phyloP scores from a whole-genome alignment of 2,329 filamentous ascomycete genomes.

The Penicillium rolfsii region DNA sequence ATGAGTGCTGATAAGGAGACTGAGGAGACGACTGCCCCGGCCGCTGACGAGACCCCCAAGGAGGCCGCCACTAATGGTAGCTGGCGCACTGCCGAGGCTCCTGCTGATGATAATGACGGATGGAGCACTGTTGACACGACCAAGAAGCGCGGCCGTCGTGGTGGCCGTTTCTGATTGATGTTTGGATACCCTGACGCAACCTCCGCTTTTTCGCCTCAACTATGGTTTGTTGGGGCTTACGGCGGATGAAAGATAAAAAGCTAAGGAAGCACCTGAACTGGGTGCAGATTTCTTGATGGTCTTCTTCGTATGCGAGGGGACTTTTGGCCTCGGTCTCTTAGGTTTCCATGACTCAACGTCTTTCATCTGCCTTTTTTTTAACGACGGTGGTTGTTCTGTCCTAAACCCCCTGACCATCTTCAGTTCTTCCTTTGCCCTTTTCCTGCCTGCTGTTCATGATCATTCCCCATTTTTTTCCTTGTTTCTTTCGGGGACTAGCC shows the following conservation, averaged over 20 bases:
- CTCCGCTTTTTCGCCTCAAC: conserved; percentile 15
- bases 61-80: conserved; percentile 54
- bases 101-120: conserved; percentile 48
- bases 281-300: neutral
- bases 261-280: neutral
- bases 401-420: conserved; percentile 14
- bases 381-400: conserved; percentile 25
- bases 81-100: conserved; percentile 43
- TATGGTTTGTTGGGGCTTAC: conserved; percentile 16
- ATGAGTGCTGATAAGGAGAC: conserved; percentile 57
- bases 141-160: conserved; percentile 50
- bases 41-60: conserved; percentile 56
- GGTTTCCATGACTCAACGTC: conserved; percentile 15
- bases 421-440: conserved; percentile 19
- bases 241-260: neutral
- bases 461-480: conserved; percentile 27
- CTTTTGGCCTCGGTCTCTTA: neutral
- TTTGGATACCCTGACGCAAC: conserved; percentile 40
- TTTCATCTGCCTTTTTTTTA: conserved; percentile 16
- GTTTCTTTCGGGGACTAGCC: conserved; percentile 34
- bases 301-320: neutral
- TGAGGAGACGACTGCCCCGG: conserved; percentile 50
- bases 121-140: conserved; percentile 53
- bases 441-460: conserved; percentile 33
- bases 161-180: conserved; percentile 47